Percentiles rank a stretch among this genome's conserved stretches.
These are phyloP conservation scores for Neurospora sp. DNA, from an alignment of 495 filamentous ascomycete genomes.

Conservation along the genomic window DNA sequence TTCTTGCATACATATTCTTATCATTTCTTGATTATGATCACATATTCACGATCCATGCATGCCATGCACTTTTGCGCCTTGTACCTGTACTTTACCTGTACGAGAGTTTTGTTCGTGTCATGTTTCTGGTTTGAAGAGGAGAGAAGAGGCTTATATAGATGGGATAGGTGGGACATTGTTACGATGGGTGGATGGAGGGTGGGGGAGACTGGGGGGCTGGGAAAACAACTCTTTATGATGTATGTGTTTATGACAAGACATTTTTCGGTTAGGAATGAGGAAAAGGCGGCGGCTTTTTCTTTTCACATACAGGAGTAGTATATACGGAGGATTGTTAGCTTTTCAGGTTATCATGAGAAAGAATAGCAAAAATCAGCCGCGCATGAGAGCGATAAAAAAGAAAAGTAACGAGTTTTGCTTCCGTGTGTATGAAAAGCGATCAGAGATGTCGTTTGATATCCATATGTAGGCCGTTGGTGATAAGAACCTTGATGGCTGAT, in stretches of 20 bases:
- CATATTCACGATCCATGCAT: neutral
- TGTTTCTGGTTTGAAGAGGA: no score
- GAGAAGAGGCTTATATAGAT: neutral
- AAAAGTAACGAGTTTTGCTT: neutral
- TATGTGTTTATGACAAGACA: neutral
- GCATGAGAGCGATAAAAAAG: neutral
- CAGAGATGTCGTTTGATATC: neutral
- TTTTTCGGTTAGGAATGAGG: neutral
- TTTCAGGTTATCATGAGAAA: neutral
- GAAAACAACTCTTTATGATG: neutral
- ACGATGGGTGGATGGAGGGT: neutral
- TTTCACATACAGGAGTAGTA: neutral
- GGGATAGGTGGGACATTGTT: neutral
- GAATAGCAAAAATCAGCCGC: neutral
- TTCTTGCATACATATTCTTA: neutral
- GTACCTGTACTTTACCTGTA: neutral
- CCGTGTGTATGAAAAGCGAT: neutral
- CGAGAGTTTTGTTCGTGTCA: neutral
- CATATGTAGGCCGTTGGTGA: neutral
- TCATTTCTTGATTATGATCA: neutral
- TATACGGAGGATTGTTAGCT: neutral
- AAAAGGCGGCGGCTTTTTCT: neutral
- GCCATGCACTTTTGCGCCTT: neutral
- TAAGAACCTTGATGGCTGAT: neutral
- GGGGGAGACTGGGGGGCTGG: neutral